A percentile compares a stretch with the other conserved stretches of the same genome.
phyloP scores from a whole-genome alignment of 2,329 filamentous ascomycete genomes.

The Peltaster fructicola region DNA sequence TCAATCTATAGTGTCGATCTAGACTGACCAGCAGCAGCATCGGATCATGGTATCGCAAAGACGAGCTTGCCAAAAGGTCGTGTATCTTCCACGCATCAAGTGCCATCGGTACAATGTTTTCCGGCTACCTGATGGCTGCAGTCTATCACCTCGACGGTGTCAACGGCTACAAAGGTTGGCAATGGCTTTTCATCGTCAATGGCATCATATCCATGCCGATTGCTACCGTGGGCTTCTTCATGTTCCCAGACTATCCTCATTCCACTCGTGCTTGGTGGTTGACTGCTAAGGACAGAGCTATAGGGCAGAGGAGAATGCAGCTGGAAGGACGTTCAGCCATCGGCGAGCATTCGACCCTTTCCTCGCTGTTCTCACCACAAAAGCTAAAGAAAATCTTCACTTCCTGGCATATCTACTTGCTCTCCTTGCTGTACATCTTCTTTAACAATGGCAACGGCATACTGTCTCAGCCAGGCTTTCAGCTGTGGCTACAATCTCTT shows the following conservation, averaged over 20 bases:
- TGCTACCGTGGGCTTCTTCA: conserved; percentile 31
- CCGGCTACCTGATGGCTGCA: conserved; percentile 37
- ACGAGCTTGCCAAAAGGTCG: conserved; percentile 34
- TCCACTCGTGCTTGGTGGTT: conserved; percentile 32
- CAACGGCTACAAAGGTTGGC: conserved; percentile 28
- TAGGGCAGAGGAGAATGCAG: conserved; percentile 32
- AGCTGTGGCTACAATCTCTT: conserved; percentile 25
- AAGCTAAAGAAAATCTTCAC: conserved; percentile 39
- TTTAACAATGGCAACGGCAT: conserved; percentile 42
- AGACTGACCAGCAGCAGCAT: too few relatives aligned
- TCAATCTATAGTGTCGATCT: too few relatives aligned
- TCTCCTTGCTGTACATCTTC: conserved; percentile 41
- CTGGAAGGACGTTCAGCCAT: conserved; percentile 30
- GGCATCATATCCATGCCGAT: conserved; percentile 37
- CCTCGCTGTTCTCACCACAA: conserved; percentile 25
- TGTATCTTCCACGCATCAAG: conserved; percentile 35
- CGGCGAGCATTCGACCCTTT: conserved; percentile 22
- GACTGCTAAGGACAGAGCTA: conserved; percentile 14
- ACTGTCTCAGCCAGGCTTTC: conserved; percentile 38
- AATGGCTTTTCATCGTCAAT: conserved; percentile 34
- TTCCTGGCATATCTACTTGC: conserved; percentile 46
- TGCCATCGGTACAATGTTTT: conserved; percentile 29
- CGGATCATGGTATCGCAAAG: conserved; percentile 33
- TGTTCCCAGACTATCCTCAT: conserved; percentile 33
- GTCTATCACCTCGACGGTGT: conserved; percentile 33